Base-by-base conservation (phyloP, 768 basidiomycete species). In the Leccinum incarnatum region DNA sequence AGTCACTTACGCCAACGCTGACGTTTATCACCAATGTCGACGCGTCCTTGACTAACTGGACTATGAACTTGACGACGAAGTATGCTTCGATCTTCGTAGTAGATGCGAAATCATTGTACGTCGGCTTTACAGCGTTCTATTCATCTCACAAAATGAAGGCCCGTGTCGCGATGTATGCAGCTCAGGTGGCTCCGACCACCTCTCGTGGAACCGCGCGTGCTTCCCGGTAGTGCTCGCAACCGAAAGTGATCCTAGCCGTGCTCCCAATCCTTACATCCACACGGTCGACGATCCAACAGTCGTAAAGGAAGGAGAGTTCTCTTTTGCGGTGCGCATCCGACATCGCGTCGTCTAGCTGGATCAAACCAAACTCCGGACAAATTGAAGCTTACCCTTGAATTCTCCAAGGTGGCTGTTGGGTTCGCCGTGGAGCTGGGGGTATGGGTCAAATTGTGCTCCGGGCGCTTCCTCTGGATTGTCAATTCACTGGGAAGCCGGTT, bases 381-480 rank as follows among this genome's bases (percentile, higher is more conserved):
- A 23, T 52, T 11, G 67, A 65, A 48, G 54, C 82, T 85, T 66
- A 81, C 82, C 56, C 71, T 82, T n/a, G 82, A 86, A 69, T 85
- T 85, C 64, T 79, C 81, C 19, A 86, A 85, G 72, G 74, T 86
- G 23, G 81, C 76, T 17, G 77, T 85, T 12, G 83, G 81, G 1
- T 85, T 83, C 61, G 81, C 78, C 4, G 77, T 84, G 61, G 85
- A 87, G 67, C 62, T 86, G 15, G 65, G 65, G 27, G 61, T 61
- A 29, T 66, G 58, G 56, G 52, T 37, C 1, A 2, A 42, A 19
- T 42, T 42, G n/a, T 19, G n/a, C 2, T 19, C 4, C n/a, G 25
- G 6, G 4, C n/a, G 3, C 19, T 15, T 27, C 17, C 23, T 12
- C 6, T 17, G 29, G 12, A 34, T 25, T 34, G 5, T 27, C 19